Conservation (phyloP, 1,139 yeast genomes). For the Arxiozyma heterogenica region DNA sequence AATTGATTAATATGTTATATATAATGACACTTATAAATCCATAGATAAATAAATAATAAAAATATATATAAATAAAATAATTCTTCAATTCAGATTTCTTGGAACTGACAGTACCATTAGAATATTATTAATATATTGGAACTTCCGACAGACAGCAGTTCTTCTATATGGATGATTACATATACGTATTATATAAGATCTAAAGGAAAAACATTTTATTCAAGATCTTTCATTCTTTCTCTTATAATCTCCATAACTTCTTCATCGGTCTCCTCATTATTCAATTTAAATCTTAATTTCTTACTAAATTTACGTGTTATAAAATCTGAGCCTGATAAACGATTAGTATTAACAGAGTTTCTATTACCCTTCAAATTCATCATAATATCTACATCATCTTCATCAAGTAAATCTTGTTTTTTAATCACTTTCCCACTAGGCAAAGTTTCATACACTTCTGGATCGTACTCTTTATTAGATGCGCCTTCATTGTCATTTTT, state of each 20-base stretch:
- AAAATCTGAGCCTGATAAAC: slow-evolving; percentile 2
- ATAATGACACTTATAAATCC: no score
- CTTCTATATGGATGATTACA: neutral
- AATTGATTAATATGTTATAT: neutral
- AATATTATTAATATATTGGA: no score
- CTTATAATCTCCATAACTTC: slow-evolving; percentile 44
- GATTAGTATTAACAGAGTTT: neutral
- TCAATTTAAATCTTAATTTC: slow-evolving; percentile 31
- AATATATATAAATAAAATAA: no score
- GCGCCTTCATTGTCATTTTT: neutral
- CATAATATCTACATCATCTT: slow-evolving; percentile 9
- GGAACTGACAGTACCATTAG: no score
- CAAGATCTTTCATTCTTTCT: slow-evolving; percentile 41
- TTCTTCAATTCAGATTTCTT: no score
- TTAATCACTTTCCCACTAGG: slow-evolving; percentile 63
- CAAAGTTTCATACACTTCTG: slow-evolving; percentile 41
- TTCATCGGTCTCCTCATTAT: slow-evolving; percentile 34
- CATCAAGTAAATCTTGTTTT: slow-evolving; percentile 25
- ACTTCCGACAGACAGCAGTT: no score
- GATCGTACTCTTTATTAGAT: slow-evolving; percentile 8
- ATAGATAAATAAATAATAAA: no score
- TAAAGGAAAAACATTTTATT: slow-evolving; percentile 11
- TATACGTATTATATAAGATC: neutral
- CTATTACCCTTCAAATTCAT: slow-evolving; percentile 2
- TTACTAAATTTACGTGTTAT: slow-evolving; percentile 22